Percentiles rank a stretch among this genome's conserved stretches.
phyloP scores from a whole-genome alignment of 2,329 filamentous ascomycete genomes.

The Endoconidiophora polonica region DNA sequence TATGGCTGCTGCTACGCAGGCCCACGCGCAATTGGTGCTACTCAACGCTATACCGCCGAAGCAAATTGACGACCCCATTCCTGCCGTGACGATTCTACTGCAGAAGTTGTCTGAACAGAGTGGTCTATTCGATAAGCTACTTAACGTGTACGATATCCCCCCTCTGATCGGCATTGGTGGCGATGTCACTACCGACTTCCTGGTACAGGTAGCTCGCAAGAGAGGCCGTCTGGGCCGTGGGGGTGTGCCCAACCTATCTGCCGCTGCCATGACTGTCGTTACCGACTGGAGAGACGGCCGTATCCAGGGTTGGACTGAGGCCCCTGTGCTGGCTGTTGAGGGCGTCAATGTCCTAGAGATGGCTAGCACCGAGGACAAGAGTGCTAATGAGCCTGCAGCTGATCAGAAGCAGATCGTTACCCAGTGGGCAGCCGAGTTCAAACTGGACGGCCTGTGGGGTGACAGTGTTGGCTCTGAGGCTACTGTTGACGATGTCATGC shows the following conservation, averaged over 20 bases:
- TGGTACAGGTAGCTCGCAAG: slow-evolving; percentile 89
- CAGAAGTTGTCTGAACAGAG: slow-evolving; percentile 58
- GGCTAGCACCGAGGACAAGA: slow-evolving; percentile 20
- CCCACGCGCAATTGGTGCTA: slow-evolving; percentile 70
- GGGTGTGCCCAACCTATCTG: slow-evolving; percentile 73
- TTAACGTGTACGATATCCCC: slow-evolving; percentile 70
- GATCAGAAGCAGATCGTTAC: slow-evolving; percentile 79
- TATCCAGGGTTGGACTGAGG: slow-evolving; percentile 80
- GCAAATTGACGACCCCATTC: slow-evolving; percentile 83
- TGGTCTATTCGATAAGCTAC: slow-evolving; percentile 61
- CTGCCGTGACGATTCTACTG: slow-evolving; percentile 71
- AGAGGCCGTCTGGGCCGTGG: slow-evolving; percentile 75
- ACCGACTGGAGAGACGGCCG: slow-evolving; percentile 94
- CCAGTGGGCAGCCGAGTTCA: slow-evolving; percentile 89
- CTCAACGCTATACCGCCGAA: slow-evolving; percentile 86
- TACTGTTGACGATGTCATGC: slow-evolving; percentile 30
- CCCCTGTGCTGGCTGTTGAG: slow-evolving; percentile 50
- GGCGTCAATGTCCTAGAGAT: slow-evolving; percentile 15
- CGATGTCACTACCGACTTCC: slow-evolving; percentile 74
- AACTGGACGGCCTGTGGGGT: slow-evolving; percentile 83
- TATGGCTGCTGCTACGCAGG: slow-evolving; percentile 47
- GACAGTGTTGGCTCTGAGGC: slow-evolving; percentile 15
- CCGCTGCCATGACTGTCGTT: slow-evolving; percentile 81
- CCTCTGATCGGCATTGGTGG: slow-evolving; percentile 55
- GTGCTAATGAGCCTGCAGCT: slow-evolving; percentile 29